Conservation (phyloP, 306 rosid genomes). For the Quercus wislizeni region DNA sequence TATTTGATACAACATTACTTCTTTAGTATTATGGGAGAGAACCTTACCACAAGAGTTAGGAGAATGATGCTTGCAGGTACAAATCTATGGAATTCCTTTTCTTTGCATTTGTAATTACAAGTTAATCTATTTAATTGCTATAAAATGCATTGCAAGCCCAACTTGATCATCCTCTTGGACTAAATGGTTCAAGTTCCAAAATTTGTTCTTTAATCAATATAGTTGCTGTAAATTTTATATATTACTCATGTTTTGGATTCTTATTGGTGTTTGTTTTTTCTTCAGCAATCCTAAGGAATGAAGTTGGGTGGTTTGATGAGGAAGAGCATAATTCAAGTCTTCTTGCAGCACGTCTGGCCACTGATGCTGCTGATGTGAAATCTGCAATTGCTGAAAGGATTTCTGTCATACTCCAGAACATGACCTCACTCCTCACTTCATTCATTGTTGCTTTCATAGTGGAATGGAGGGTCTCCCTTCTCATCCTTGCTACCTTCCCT, state of each 20-base stretch:
- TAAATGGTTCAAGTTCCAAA: not conserved
- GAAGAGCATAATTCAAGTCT: conserved; percentile 98
- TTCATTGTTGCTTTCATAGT: conserved; percentile 96
- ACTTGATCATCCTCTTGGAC: not conserved
- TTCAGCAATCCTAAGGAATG: conserved; percentile 84
- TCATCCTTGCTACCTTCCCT: conserved; percentile 85
- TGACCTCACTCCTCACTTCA: conserved; percentile 96
- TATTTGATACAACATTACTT: conserved; percentile 98
- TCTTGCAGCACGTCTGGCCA: conserved; percentile 78
- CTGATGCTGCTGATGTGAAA: conserved; percentile 97
- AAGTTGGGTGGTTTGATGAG: conserved; percentile 99
- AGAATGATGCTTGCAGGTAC: conserved; percentile 99
- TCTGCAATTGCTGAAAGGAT: conserved; percentile 97
- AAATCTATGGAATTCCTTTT: not conserved
- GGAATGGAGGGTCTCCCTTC: conserved; percentile 99
- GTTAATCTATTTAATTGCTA: not conserved
- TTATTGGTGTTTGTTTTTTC: conserved; percentile 3
- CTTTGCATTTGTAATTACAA: too few species aligned
- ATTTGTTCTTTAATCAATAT: not conserved
- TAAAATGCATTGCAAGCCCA: not conserved
- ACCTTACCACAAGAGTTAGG: conserved; percentile 96
- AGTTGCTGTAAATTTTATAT: not conserved
- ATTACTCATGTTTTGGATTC: not conserved
- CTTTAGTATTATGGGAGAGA: conserved; percentile 97
- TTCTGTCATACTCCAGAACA: conserved; percentile 89